Evolutionary conservation across 75 land plant species (phyloP).

Genomic region (Pinus albicaulis): DNA sequence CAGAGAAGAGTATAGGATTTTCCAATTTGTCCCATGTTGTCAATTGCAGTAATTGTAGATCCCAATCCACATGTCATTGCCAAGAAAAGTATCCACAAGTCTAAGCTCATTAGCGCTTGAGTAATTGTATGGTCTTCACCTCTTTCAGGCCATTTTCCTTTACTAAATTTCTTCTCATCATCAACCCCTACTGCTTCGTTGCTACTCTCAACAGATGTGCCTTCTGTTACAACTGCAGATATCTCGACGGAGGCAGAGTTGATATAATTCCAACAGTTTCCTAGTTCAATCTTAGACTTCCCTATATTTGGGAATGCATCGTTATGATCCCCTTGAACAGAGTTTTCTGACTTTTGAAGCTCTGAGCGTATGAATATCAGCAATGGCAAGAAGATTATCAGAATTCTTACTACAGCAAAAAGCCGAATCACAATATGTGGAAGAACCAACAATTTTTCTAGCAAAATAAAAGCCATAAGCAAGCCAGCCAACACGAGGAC

Average conservation of each 20-base stretch:
- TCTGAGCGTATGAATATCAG: too few species aligned
- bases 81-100: slow-evolving; percentile 32
- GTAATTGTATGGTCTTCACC: slow-evolving; percentile 25
- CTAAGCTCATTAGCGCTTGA: slow-evolving; percentile 24
- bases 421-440: too few species aligned
- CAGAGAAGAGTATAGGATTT: slow-evolving; percentile 13
- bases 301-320: neutral
- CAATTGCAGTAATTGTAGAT: slow-evolving; percentile 30
- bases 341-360: too few species aligned
- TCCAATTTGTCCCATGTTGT: slow-evolving; percentile 46
- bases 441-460: too few species aligned
- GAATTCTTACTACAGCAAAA: too few species aligned
- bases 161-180: neutral
- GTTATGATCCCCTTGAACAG: neutral
- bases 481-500: too few species aligned
- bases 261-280: neutral
- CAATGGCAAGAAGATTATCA: too few species aligned
- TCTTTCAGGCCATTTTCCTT: slow-evolving; percentile 18
- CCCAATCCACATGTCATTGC: slow-evolving; percentile 38
- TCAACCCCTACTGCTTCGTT: neutral
- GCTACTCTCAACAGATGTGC: neutral
- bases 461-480: too few species aligned
- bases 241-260: neutral
- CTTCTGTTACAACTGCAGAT: neutral
- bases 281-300: neutral